These are phyloP conservation scores for Phialophora macrospora DNA, from an alignment of 2,329 filamentous ascomycete genomes.

Conservation along the genomic window DNA sequence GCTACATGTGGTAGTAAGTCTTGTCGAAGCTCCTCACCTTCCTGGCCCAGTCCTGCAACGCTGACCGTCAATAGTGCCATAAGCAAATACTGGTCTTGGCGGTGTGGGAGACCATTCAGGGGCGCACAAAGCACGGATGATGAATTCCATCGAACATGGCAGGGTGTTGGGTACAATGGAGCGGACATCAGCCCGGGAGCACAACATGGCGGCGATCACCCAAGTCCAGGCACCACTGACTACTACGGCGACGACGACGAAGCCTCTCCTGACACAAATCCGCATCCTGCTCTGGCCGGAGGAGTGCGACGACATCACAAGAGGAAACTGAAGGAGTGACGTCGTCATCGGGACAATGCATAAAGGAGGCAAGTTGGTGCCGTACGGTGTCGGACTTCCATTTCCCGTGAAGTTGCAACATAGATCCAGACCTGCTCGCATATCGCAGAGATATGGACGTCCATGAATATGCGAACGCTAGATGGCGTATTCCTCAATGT, in stretches of 20 bases:
- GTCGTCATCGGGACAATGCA: not conserved
- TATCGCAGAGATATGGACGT: too few species aligned
- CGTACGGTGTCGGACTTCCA: not conserved
- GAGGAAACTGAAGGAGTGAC: not conserved
- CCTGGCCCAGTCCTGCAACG: not conserved
- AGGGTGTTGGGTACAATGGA: not conserved
- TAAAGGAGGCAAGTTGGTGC: not conserved
- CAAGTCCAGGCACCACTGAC: not conserved
- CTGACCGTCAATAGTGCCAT: not conserved
- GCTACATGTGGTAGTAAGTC: conserved; percentile 1
- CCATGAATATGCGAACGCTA: too few species aligned
- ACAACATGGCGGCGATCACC: not conserved
- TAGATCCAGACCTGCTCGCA: not conserved
- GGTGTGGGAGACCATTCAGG: not conserved
- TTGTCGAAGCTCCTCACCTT: not conserved
- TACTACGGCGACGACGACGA: not conserved
- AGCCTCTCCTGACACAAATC: not conserved
- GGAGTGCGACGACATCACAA: not conserved
- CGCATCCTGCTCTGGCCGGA: not conserved
- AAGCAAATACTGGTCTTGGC: not conserved
- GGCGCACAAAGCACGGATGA: not conserved
- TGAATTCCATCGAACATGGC: not conserved
- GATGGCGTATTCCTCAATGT: too few species aligned
- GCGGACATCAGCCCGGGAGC: not conserved
- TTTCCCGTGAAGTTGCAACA: not conserved